Evolutionary conservation across 2,329 filamentous ascomycete species (phyloP), one percentile per base, ranked within the genome.

Genomic region (Neonectria ditissima): DNA sequence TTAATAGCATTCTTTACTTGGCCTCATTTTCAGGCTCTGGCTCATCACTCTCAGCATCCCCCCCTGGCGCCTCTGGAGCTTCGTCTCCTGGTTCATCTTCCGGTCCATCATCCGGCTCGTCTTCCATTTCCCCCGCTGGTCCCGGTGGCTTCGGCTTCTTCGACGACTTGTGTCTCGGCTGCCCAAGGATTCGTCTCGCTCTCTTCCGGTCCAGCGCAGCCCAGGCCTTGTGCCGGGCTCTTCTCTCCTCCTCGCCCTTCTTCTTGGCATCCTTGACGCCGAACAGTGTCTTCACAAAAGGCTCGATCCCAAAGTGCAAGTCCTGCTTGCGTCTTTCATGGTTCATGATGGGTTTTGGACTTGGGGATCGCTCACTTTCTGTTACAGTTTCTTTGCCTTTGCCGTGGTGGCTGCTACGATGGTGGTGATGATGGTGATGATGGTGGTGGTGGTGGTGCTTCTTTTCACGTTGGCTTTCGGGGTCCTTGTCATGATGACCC

Each of bases 301-400:
- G 51, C n/a, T 57, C 65, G 18, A 66, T 51, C 4, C 37, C 50
- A 28, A 59, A 50, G 39, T 66, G 65, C 1, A 59, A 20, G 11
- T 65, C 65, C 8, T 34, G 57, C 44, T 62, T 65, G 22, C 32
- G 57, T 10, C 59, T 59, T 16, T 60, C 41, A 18, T 24, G 26
- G 24, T 50, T 47, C 43, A 60, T 64, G 13, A 45, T 30, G 18
- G 45, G 52, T 3, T 20, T 28, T 5, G 54, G 60, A 6, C 39
- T n/a, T 20, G 45, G 24, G 3, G 55, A 32, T 59, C 39, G 43
- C 20, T 28, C 16, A 26, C 32, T 7, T 3, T 13, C 54, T 30
- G 44, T 24, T 55, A 10, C 11, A 28, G 54, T 50, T 16, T 9
- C 13, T 7, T 34, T 56, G 34, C 20, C 34, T 11, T 48, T 24